These are phyloP conservation scores for Ceratocystis colombiana DNA, from an alignment of 2,329 filamentous ascomycete species.

Conservation along the genomic window DNA sequence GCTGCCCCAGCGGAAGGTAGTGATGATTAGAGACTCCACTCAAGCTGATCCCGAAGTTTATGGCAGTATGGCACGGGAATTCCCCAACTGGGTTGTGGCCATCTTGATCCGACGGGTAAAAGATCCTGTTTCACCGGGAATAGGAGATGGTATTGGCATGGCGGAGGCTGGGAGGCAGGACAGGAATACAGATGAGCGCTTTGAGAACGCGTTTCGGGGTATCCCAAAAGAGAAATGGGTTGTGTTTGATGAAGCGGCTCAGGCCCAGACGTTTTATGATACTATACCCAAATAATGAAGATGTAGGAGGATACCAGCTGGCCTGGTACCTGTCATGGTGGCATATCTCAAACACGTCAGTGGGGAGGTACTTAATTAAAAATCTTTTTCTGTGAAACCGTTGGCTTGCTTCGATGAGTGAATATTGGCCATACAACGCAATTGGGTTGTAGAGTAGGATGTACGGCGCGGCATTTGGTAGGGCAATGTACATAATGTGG, in stretches of 20 bases:
- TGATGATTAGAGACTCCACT: constrained; percentile 82
- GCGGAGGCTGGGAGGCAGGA: constrained; percentile 58
- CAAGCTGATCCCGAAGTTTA: constrained; percentile 88
- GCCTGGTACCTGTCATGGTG: neutral
- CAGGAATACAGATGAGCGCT: constrained; percentile 64
- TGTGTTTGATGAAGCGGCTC: constrained; percentile 64
- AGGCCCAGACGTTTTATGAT: constrained; percentile 22
- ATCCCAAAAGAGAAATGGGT: constrained; percentile 64
- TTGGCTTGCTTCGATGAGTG: too few species aligned
- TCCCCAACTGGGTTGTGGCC: constrained; percentile 66
- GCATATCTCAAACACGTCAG: neutral
- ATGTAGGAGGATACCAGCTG: neutral
- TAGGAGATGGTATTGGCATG: constrained; percentile 34
- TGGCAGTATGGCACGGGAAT: constrained; percentile 59
- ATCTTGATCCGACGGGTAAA: constrained; percentile 80
- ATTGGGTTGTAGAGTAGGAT: too few species aligned
- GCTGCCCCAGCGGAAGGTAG: constrained; percentile 68
- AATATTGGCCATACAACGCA: too few species aligned
- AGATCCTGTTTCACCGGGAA: constrained; percentile 34
- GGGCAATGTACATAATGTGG: too few species aligned
- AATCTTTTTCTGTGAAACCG: too few species aligned
- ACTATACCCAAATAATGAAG: neutral
- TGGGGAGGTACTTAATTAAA: neutral
- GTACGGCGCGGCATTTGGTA: too few species aligned
- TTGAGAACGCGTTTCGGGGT: constrained; percentile 70